Evolutionary conservation across 176 grass and related monocot species (phyloP).

Genomic region (Cenchrus fungigraminus): DNA sequence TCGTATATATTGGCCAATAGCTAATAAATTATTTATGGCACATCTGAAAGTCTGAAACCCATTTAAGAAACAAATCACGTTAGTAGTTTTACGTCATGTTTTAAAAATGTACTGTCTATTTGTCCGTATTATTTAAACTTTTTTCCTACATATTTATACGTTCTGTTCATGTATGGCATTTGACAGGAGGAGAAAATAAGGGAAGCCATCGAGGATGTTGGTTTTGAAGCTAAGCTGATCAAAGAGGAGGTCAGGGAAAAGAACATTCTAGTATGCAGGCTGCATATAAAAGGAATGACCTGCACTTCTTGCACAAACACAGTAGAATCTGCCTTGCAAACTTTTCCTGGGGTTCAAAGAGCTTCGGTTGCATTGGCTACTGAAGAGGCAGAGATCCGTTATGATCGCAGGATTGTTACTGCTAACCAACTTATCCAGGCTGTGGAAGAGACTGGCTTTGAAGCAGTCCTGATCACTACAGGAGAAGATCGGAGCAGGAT

Average conservation of each 20-base stretch:
- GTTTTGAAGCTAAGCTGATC: conserved; percentile 68
- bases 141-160: not conserved
- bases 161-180: not conserved
- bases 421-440: conserved; percentile 50
- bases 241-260: conserved; percentile 71
- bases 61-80: not conserved
- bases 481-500: conserved; percentile 81
- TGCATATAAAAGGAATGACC: conserved; percentile 91
- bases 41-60: not conserved
- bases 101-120: not conserved
- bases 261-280: conserved; percentile 64
- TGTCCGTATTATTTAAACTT: not conserved
- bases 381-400: conserved; percentile 86
- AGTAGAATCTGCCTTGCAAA: conserved; percentile 71
- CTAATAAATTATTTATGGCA: not conserved
- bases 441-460: conserved; percentile 78
- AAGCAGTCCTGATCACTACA: conserved; percentile 69
- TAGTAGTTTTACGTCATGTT: not conserved
- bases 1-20: not conserved
- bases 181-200: conserved; percentile 74
- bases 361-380: conserved; percentile 82
- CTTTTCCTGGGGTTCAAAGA: conserved; percentile 71
- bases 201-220: conserved; percentile 83
- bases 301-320: conserved; percentile 75
- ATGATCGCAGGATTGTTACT: conserved; percentile 58